Conservation (phyloP, 106 monocot genomes). For the Dioscorea dumetorum region DNA sequence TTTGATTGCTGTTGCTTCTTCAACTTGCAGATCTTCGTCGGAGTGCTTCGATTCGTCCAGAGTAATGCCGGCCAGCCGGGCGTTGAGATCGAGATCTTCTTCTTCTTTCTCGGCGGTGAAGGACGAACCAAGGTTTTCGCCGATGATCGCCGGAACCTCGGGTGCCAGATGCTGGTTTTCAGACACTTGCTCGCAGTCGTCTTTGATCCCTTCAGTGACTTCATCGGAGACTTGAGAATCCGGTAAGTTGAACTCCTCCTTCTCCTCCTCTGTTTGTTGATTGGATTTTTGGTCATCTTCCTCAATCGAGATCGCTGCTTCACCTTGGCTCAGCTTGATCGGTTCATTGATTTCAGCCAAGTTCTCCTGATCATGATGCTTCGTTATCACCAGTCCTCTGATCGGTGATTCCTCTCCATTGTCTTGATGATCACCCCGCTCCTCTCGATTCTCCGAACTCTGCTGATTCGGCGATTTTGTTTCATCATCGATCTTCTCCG, state of each 20-base stretch:
- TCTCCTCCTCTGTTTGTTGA: not conserved
- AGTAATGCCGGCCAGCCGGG: not conserved
- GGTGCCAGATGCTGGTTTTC: not conserved
- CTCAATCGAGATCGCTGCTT: not conserved
- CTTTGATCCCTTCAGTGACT: not conserved
- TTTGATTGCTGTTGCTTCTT: not conserved
- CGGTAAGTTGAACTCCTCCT: not conserved
- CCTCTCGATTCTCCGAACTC: not conserved
- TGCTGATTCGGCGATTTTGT: not conserved
- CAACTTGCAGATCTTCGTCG: not conserved
- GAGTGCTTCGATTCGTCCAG: not conserved
- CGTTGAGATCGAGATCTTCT: not conserved
- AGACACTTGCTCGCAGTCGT: not conserved
- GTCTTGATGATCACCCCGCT: not conserved
- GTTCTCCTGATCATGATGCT: not conserved
- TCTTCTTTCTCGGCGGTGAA: not conserved
- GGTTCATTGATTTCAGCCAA: no score
- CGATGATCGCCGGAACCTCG: not conserved
- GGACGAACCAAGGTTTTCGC: not conserved
- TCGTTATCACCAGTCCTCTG: not conserved
- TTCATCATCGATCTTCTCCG: not conserved
- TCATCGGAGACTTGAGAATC: not conserved
- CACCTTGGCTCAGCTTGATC: not conserved
- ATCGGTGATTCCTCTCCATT: slow-evolving; percentile 2
- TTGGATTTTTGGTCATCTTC: not conserved